A percentile compares a stretch with the other conserved stretches of the same genome.
phyloP scores from a whole-genome alignment of 108 stramenopile species.

The Skeletonema marinoi region DNA sequence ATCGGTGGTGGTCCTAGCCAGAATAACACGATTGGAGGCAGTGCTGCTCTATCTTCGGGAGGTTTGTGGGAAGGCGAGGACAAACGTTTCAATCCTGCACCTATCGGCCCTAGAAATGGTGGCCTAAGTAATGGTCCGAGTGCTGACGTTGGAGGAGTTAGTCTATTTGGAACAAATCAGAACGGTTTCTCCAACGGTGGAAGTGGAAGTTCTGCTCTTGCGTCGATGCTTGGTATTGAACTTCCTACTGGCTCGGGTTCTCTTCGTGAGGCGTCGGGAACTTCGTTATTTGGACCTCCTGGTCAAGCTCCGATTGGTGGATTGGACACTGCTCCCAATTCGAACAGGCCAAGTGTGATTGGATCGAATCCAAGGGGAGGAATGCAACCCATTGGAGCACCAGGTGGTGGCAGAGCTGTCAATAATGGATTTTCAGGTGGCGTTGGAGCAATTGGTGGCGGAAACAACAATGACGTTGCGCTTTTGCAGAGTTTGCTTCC shows the following conservation, averaged over 20 bases:
- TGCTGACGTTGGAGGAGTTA: constrained; percentile 40
- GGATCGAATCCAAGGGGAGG: constrained; percentile 10
- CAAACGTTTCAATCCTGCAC: constrained; percentile 22
- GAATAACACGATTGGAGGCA: constrained; percentile 36
- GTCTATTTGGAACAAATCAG: constrained; percentile 36
- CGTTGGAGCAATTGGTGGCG: constrained; percentile 24
- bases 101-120: constrained; percentile 38
- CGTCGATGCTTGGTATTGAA: constrained; percentile 85
- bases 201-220: constrained; percentile 74
- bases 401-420: constrained; percentile 29
- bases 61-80: constrained; percentile 34
- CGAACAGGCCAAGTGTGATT: constrained; percentile 42
- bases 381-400: constrained; percentile 26
- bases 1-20: constrained; percentile 53
- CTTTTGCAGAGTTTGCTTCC: constrained; percentile 85
- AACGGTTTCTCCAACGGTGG: constrained; percentile 30
- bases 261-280: constrained; percentile 55
- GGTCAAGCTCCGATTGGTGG: constrained; percentile 19
- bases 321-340: constrained; percentile 17
- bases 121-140: constrained; percentile 10
- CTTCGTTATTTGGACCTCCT: constrained; percentile 16
- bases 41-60: constrained; percentile 12
- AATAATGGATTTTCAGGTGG: constrained; percentile 75
- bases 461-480: constrained; percentile 77
- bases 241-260: constrained; percentile 81